Percentiles rank a stretch among this genome's conserved stretches.
These are phyloP conservation scores for Knufia petricola DNA, from an alignment of 2,329 filamentous ascomycete species.

Conservation along the genomic window DNA sequence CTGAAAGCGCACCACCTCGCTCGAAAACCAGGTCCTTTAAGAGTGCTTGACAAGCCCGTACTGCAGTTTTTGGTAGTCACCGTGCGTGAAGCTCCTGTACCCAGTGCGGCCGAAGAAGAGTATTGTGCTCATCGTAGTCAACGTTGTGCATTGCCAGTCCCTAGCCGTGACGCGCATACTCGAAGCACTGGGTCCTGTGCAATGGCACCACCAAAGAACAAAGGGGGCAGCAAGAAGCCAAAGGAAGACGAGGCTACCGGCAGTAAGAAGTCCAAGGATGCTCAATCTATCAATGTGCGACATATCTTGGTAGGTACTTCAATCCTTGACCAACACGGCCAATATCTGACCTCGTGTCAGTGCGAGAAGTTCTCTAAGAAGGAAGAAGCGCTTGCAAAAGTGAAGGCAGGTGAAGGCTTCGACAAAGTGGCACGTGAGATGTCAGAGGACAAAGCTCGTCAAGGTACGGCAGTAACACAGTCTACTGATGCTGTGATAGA, in stretches of 20 bases:
- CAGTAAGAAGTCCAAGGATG: constrained; percentile 42
- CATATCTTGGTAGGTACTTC: constrained; percentile 47
- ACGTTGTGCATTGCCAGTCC: too few relatives aligned
- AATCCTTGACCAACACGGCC: not conserved
- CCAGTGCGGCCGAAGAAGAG: too few relatives aligned
- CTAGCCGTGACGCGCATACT: too few relatives aligned
- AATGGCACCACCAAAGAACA: constrained; percentile 11
- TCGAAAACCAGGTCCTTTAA: constrained; percentile 28
- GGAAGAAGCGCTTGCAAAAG: constrained; percentile 53
- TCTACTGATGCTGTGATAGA: too few relatives aligned
- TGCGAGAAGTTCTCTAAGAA: constrained; percentile 58
- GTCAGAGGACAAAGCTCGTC: constrained; percentile 56
- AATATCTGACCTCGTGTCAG: constrained; percentile 17
- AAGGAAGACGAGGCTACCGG: constrained; percentile 31
- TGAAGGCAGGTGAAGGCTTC: constrained; percentile 51
- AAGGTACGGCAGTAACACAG: constrained; percentile 36
- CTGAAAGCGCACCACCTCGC: constrained; percentile 16
- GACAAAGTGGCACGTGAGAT: constrained; percentile 56
- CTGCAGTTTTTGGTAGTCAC: not conserved
- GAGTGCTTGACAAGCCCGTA: constrained; percentile 22
- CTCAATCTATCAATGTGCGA: constrained; percentile 54
- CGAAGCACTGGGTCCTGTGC: not conserved
- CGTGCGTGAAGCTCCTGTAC: too few relatives aligned
- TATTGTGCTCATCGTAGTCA: too few relatives aligned
- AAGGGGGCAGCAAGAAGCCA: constrained; percentile 31